Evolutionary conservation across 495 filamentous ascomycete genomes (phyloP).

Genomic region (Barbatosphaeria neglecta): DNA sequence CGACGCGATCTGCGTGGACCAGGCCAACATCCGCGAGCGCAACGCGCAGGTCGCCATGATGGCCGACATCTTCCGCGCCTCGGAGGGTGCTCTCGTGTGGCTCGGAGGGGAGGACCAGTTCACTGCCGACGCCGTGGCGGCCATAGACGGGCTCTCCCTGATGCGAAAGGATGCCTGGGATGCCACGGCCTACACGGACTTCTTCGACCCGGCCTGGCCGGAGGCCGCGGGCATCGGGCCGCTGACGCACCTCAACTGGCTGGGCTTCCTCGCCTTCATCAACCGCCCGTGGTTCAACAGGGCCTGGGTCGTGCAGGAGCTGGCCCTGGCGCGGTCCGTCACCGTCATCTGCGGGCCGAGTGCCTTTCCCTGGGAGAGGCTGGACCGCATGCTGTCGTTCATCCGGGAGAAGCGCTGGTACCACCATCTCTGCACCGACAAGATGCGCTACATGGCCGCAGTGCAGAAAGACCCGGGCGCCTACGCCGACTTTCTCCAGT

Average conservation of each 20-base stretch:
- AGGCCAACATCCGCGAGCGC: neutral
- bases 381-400: neutral
- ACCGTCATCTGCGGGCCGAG: conserved; percentile 4
- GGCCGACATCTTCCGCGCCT: conserved; percentile 3
- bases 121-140: conserved; percentile 1
- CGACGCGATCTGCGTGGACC: conserved; percentile 8
- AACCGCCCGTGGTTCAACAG: conserved; percentile 10
- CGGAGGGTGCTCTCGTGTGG: conserved; percentile 7
- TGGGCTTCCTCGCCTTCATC: conserved; percentile 4
- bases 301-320: conserved; percentile 13
- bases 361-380: conserved; percentile 1
- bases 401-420: conserved; percentile 2
- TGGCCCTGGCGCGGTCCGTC: conserved; percentile 6
- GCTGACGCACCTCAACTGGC: conserved; percentile 1
- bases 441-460: conserved; percentile 1
- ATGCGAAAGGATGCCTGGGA: neutral
- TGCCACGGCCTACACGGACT: conserved; percentile 2
- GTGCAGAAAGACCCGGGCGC: neutral
- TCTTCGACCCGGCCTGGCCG: conserved; percentile 1
- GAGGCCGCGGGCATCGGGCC: neutral
- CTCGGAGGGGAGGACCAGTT: conserved; percentile 9
- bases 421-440: conserved; percentile 4
- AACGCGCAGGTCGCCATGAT: conserved; percentile 11
- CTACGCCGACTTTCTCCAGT: conserved; percentile 1
- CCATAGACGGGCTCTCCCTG: conserved; percentile 1